Base-by-base conservation (phyloP, 306 rosid species). In the Sphenostylis stenocarpa region DNA sequence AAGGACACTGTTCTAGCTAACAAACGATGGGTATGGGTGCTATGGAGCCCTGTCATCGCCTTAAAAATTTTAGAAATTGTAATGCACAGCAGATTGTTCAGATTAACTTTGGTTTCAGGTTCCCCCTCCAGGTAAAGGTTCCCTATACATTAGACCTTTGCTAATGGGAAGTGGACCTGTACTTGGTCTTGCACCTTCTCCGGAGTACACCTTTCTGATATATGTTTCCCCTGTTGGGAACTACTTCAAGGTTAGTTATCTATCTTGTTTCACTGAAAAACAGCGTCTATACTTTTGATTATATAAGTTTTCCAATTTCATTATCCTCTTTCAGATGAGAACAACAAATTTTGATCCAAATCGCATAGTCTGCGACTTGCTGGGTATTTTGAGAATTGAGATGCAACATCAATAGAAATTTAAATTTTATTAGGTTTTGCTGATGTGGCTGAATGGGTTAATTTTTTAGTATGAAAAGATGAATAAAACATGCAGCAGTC, bases 151-250 rank as follows among this genome's bases (percentile, higher is more conserved):
- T 85, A 92, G 99, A 84, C 99, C 99, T 24, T 86, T 95, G 86
- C 89, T 95, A 68, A 87, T 95, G 91, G 99, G 99, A 55, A 95
- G 97, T 78, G 99, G 99, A 70, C 92, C 97, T 57, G 91, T 95
- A 76, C 99, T 95, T 70, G 97, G 99, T 76, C 92, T 95, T 41
- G 96, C 97, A 52, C 99, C 99, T 69, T 88, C 99, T 63, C 97
- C 97, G 2, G 99, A 95, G 88, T 95, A 92, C 84, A 95, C 97
- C 52, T 95, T 95, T 85, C 80, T 95, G 17, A 90, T 95, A 52
- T 95, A 86, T 75, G 99, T 95, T 86, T 90, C 99, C 19, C 97
- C 99, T 26, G 99, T 95, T 61, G 99, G 99, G 74, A 95, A 92
- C 85, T 95, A 95, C 88, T 95, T 92, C 81, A 92, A 95, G 99